Percentiles rank a stretch among this genome's conserved stretches.
phyloP scores from a whole-genome alignment of 2,329 filamentous ascomycete species.

The Aspergillus floridensis region DNA sequence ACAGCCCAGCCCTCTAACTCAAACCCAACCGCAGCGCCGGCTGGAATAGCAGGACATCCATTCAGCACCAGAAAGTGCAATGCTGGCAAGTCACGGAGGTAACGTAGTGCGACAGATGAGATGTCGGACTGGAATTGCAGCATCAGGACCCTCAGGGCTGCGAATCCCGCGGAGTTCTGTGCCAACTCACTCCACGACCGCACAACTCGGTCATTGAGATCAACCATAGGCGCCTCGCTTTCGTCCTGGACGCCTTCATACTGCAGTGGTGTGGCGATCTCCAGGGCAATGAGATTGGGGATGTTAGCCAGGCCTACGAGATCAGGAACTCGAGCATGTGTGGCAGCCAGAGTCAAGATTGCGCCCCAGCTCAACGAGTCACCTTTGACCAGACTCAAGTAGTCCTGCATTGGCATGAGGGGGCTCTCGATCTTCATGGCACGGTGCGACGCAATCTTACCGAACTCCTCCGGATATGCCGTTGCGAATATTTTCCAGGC shows the following conservation, averaged over 20 bases:
- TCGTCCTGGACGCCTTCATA: conserved; percentile 7
- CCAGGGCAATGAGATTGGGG: conserved; percentile 41
- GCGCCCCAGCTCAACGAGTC: conserved; percentile 33
- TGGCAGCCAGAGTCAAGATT: conserved; percentile 34
- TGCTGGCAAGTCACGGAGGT: conserved; percentile 35
- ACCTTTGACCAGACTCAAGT: conserved; percentile 36
- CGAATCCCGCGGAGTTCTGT: conserved; percentile 31
- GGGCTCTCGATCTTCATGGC: conserved; percentile 31
- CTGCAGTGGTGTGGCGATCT: conserved; percentile 29
- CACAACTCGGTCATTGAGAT: conserved; percentile 40
- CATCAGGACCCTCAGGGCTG: conserved; percentile 38
- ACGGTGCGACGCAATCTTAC: conserved; percentile 26
- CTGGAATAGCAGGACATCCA: neutral
- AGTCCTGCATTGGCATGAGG: conserved; percentile 32
- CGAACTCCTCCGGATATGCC: conserved; percentile 38
- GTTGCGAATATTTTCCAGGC: conserved; percentile 45
- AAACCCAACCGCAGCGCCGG: neutral
- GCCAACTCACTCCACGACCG: conserved; percentile 43
- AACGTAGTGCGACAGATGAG: conserved; percentile 31
- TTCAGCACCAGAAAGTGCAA: conserved; percentile 32
- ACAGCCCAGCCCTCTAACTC: conserved; percentile 31
- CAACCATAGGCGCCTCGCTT: conserved; percentile 14
- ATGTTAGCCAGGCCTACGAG: conserved; percentile 39
- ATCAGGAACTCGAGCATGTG: conserved; percentile 32
- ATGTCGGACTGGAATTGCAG: conserved; percentile 34